Evolutionary conservation across 495 filamentous ascomycete species (phyloP).

Genomic region (Patellaria atrata): DNA sequence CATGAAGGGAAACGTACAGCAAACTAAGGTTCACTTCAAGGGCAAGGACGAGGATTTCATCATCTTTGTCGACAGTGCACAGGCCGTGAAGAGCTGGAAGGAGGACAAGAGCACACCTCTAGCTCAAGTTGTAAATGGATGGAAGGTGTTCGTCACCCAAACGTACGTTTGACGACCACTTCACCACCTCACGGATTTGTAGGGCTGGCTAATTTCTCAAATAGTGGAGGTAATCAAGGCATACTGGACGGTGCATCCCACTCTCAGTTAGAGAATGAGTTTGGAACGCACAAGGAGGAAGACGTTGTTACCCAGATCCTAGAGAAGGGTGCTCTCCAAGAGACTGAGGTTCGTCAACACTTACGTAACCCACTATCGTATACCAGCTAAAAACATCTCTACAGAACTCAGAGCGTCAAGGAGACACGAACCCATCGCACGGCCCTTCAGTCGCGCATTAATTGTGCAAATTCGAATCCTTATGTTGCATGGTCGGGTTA

Average conservation of each 20-base stretch:
- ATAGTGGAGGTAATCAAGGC: slow-evolving; percentile 77
- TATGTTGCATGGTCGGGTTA: too few relatives aligned
- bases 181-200: not conserved
- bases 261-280: slow-evolving; percentile 62
- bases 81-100: slow-evolving; percentile 68
- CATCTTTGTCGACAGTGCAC: slow-evolving; percentile 66
- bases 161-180: slow-evolving; percentile 44
- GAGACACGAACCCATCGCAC: slow-evolving; percentile 33
- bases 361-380: not conserved
- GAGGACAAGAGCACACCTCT: slow-evolving; percentile 64
- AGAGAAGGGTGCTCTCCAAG: slow-evolving; percentile 41
- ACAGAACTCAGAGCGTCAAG: slow-evolving; percentile 28
- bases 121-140: slow-evolving; percentile 71
- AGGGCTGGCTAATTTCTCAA: not conserved
- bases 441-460: slow-evolving; percentile 31
- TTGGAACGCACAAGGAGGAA: slow-evolving; percentile 64
- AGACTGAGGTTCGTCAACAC: slow-evolving; percentile 20
- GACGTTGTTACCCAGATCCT: slow-evolving; percentile 69
- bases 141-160: slow-evolving; percentile 82
- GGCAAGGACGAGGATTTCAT: slow-evolving; percentile 80
- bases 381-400: slow-evolving; percentile 1
- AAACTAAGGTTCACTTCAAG: slow-evolving; percentile 81
- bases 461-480: too few relatives aligned
- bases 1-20: slow-evolving; percentile 60
- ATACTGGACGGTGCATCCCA: slow-evolving; percentile 63